These are phyloP conservation scores for Arabidopsis arenosa DNA, from an alignment of 345 rosid genomes.

Conservation along the genomic window DNA sequence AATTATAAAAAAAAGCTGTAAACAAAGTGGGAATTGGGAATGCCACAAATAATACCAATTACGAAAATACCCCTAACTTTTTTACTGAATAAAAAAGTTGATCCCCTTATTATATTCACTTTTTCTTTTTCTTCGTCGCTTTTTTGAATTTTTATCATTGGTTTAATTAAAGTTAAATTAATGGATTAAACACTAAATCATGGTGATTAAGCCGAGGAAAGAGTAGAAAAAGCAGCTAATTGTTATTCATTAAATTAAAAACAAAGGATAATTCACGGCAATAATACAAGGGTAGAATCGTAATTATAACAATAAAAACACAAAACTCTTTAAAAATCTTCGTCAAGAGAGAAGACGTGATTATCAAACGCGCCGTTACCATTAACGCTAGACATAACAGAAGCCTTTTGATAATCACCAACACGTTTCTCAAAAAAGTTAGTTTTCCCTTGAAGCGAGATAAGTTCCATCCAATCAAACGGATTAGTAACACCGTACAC, in stretches of 20 bases:
- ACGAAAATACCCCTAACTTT: constrained; percentile 7
- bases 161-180: too few relatives aligned
- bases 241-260: constrained; percentile 7
- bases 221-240: background rate
- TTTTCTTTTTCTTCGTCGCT: too few relatives aligned
- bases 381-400: constrained; percentile 68
- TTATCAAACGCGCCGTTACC: constrained; percentile 51
- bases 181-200: background rate
- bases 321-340: constrained; percentile 59
- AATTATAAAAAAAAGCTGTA: too few relatives aligned
- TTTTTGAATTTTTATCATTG: too few relatives aligned
- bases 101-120: too few relatives aligned
- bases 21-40: background rate
- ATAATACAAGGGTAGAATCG: constrained; percentile 33
- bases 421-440: constrained; percentile 89
- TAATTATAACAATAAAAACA: background rate
- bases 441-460: constrained; percentile 84
- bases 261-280: background rate
- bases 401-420: constrained; percentile 84
- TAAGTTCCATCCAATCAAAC: constrained; percentile 95
- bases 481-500: constrained; percentile 66
- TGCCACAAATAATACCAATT: background rate
- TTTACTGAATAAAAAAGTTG: too few relatives aligned
- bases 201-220: background rate
- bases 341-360: constrained; percentile 77